Evolutionary conservation across 108 stramenopile species (phyloP).

Genomic region (Pelagomonas calceolata): DNA sequence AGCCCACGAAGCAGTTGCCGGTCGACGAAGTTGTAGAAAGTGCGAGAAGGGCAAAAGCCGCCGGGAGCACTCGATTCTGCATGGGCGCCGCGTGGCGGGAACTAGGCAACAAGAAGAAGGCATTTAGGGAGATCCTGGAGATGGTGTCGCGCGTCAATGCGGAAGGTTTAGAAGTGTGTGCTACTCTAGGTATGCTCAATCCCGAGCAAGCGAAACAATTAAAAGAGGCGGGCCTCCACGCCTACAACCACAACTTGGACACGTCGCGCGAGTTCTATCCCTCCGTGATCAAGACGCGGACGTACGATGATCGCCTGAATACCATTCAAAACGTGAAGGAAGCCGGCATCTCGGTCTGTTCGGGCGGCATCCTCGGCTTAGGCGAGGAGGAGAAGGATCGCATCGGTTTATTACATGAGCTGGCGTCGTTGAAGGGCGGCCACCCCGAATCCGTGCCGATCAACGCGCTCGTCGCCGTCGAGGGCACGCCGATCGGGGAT

Average conservation of each 20-base stretch:
- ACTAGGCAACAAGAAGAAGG: slow-evolving; percentile 93
- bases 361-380: slow-evolving; percentile 90
- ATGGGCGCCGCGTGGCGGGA: slow-evolving; percentile 98
- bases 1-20: slow-evolving; percentile 87
- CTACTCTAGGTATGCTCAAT: slow-evolving; percentile 89
- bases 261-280: slow-evolving; percentile 92
- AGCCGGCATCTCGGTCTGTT: slow-evolving; percentile 91
- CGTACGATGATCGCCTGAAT: slow-evolving; percentile 85
- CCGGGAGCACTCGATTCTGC: slow-evolving; percentile 92
- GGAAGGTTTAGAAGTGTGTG: slow-evolving; percentile 54
- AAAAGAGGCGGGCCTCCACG: slow-evolving; percentile 87
- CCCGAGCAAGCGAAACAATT: slow-evolving; percentile 87
- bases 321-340: slow-evolving; percentile 91
- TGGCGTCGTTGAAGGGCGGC: slow-evolving; percentile 73
- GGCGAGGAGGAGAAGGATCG: slow-evolving; percentile 85
- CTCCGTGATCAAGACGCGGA: slow-evolving; percentile 79
- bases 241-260: slow-evolving; percentile 97
- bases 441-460: slow-evolving; percentile 95
- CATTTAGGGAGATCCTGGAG: slow-evolving; percentile 85
- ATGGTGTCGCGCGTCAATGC: slow-evolving; percentile 82
- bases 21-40: slow-evolving; percentile 90
- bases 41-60: slow-evolving; percentile 82
- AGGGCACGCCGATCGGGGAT: slow-evolving; percentile 82
- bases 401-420: slow-evolving; percentile 80
- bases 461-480: slow-evolving; percentile 82